These are phyloP conservation scores for Lipomyces starkeyi DNA, from an alignment of 805 yeast genomes.

Conservation along the genomic window DNA sequence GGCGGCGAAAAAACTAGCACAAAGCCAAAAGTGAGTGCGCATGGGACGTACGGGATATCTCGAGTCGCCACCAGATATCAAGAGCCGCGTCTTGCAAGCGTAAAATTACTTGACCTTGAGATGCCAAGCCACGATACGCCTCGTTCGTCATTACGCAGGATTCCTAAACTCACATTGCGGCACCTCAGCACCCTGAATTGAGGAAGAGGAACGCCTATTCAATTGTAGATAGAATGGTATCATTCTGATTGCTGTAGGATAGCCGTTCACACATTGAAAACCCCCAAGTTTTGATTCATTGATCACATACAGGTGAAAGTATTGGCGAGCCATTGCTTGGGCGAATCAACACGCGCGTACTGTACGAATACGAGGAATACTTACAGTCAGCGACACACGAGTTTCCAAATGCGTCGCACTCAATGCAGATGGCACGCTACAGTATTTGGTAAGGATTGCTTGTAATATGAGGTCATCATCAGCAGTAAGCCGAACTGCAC, in stretches of 20 bases:
- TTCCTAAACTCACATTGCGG: not conserved
- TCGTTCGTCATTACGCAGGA: not conserved
- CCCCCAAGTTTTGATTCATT: too few relatives aligned
- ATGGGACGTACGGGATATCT: not conserved
- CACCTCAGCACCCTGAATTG: not conserved
- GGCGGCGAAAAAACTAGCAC: not conserved
- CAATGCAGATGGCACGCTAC: not conserved
- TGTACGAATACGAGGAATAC: too few relatives aligned
- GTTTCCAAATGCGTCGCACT: too few relatives aligned
- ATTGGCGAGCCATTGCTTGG: too few relatives aligned
- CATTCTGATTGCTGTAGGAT: not conserved
- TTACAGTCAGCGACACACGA: too few relatives aligned
- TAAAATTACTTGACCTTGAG: too few relatives aligned
- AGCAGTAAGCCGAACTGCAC: not conserved
- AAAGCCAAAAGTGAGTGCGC: not conserved
- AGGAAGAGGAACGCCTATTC: not conserved
- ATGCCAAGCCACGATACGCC: not conserved
- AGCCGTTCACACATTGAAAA: too few relatives aligned
- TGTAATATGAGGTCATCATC: not conserved
- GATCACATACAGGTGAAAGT: not conserved
- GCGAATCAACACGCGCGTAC: too few relatives aligned
- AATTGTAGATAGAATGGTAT: too few relatives aligned
- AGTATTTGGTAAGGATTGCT: not conserved
- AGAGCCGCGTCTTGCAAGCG: not conserved
- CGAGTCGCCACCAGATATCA: constrained; percentile 1